Evolutionary conservation across 805 yeast genomes (phyloP), one percentile per base, ranked within the genome.

Genomic region (Cyberlindnera maclurae): DNA sequence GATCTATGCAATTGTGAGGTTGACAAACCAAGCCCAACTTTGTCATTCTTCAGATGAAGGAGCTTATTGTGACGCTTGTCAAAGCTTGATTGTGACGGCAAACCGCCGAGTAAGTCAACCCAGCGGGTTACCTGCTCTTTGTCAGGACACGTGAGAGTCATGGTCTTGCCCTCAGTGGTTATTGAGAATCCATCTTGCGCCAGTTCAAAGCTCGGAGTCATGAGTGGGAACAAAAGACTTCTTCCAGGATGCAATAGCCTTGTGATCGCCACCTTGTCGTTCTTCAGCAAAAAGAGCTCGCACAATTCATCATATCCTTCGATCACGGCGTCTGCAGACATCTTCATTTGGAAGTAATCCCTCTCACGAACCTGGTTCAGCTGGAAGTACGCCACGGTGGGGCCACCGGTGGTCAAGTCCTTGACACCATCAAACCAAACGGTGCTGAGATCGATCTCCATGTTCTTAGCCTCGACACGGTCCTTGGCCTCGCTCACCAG

Each of bases 281-380:
- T 38, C 26, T 39, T 37, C 29, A 52, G 26, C 4, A 40, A 33
- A 33, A 54, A 46, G 10, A 53, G 33, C 29, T 54, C 57, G 16
- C 49, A 45, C 2, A 42, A 33, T 8, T 38, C 46, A 6, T 31
- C 15, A 18, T 29, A 12, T 11, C 24, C 33, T 1, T 29, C 17
- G 12, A 10, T 29, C 15, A 20, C 32, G 31, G 12, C 12, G 31
- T 52, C 53, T 20, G 35, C 42, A 4, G 38, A 2, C 18, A 45
- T 26, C 12, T 41, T 41, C 11, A 48, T 41, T 32, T 52, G 44
- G 32, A 54, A 54, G 40, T 52, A 54, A 28, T 52, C 59, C 36
- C 59, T 47, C 20, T 45, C 42, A 2, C 45, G 31, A 18, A 52
- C 40, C 9, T 54, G 51, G 1, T 33, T 28, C 5, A 36, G 31